Percentiles rank a stretch among this genome's conserved stretches.
phyloP scores from a whole-genome alignment of 2,329 filamentous ascomycete species.

The Elsinoe batatas region DNA sequence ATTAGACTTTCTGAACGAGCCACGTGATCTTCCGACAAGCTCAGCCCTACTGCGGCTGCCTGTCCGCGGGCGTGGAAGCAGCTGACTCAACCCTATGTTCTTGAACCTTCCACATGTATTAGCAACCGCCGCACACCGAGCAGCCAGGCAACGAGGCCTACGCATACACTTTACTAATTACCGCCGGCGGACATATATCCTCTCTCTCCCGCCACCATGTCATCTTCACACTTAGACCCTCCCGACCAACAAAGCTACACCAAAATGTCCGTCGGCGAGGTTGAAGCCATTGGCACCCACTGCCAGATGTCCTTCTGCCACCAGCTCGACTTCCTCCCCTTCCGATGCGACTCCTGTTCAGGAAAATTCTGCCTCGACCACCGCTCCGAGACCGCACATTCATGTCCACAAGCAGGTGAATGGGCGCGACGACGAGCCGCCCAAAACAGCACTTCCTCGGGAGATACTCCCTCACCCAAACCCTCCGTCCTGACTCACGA shows the following conservation, averaged over 20 bases:
- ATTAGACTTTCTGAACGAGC: neutral
- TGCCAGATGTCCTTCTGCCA: conserved; percentile 89
- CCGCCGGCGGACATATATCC: conserved; percentile 2
- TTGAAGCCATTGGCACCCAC: conserved; percentile 77
- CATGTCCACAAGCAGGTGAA: conserved; percentile 51
- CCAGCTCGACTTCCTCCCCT: conserved; percentile 92
- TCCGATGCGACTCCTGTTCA: conserved; percentile 81
- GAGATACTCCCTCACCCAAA: conserved; percentile 31
- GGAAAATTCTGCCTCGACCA: conserved; percentile 80
- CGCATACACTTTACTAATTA: conserved; percentile 5
- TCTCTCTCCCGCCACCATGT: conserved; percentile 20
- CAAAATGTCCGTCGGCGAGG: conserved; percentile 66
- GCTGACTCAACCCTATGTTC: conserved; percentile 1
- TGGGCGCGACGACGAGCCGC: conserved; percentile 46
- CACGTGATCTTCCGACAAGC: neutral
- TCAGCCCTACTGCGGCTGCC: neutral
- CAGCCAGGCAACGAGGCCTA: neutral
- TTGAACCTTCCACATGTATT: conserved; percentile 4
- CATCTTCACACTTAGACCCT: conserved; percentile 37
- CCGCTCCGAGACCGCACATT: conserved; percentile 73
- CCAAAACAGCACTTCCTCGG: conserved; percentile 23
- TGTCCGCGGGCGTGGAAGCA: neutral
- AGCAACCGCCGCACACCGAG: neutral
- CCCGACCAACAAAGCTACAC: conserved; percentile 48
- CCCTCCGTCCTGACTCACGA: conserved; percentile 51